Percentiles rank a stretch among this genome's conserved stretches.
These are phyloP conservation scores for Nannizziopsis barbatae DNA, from an alignment of 2,329 filamentous ascomycete species.

Conservation along the genomic window DNA sequence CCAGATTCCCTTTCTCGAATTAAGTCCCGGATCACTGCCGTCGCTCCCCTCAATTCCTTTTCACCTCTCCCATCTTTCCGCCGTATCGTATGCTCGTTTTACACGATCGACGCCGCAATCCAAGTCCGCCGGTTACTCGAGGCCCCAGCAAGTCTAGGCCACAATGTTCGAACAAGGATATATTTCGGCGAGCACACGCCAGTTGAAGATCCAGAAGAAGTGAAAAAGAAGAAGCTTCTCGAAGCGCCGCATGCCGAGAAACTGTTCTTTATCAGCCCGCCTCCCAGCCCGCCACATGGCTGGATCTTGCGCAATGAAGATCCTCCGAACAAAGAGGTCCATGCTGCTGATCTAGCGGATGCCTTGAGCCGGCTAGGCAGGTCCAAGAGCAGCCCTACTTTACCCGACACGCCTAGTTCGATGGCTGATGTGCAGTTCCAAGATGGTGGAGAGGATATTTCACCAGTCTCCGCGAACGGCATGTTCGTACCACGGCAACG, in stretches of 20 bases:
- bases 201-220: conserved; percentile 25
- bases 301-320: conserved; percentile 55
- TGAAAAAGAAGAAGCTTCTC: conserved; percentile 36
- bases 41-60: conserved; percentile 40
- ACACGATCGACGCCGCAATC: conserved; percentile 33
- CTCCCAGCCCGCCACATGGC: conserved; percentile 52
- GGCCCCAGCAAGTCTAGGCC: conserved; percentile 24
- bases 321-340: conserved; percentile 54
- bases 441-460: conserved; percentile 3
- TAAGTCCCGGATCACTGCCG: conserved; percentile 32
- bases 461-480: conserved; percentile 24
- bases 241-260: conserved; percentile 48
- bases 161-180: conserved; percentile 25
- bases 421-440: conserved; percentile 10
- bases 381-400: conserved; percentile 29
- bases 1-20: conserved; percentile 35
- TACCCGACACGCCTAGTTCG: conserved; percentile 13
- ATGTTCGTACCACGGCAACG: conserved; percentile 23
- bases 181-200: conserved; percentile 45
- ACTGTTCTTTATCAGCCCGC: conserved; percentile 56
- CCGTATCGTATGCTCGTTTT: conserved; percentile 42
- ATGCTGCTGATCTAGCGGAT: conserved; percentile 49
- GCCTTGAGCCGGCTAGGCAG: conserved; percentile 45
- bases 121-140: conserved; percentile 36
- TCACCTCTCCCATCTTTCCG: conserved; percentile 41